Base-by-base conservation (phyloP, 345 rosid genomes). In the Lepidium aucheri region DNA sequence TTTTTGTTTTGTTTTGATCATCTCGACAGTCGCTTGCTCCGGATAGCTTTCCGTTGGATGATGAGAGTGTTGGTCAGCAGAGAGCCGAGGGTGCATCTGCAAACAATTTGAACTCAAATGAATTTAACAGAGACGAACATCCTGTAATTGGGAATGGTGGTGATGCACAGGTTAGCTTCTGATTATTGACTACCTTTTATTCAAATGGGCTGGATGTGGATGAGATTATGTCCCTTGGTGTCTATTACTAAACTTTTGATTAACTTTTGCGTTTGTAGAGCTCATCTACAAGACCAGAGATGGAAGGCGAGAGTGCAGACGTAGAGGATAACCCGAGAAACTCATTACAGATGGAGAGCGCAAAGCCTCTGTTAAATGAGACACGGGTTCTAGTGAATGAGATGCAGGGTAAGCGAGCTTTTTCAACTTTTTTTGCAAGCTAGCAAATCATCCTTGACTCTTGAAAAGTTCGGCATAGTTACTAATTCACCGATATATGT, bases 261-360 rank as follows among this genome's bases (percentile, higher is more conserved):
- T 34, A 3, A 33, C 20, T 46, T 34, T 72, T 73, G 80, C 56
- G 78, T 45, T 67, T 84, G 82, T 84, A 85, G 98, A 92, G 95
- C 82, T 85, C 95, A 65, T 87, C 89, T 73, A 82, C 90, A 26
- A 87, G 83, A 67, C 89, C 89, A 41, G 89, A 85, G 53, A 61
- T 78, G 77, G 88, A 84, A 74, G 84, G 81, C 18, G 92, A 87
- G 68, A 67, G 78, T 53, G 76, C 73, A 10, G 76, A 64, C 33
- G 65, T 76, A 64, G 83, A 84, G 56, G 82, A 74, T 9, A 61
- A 18, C 6, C 33, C 45, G 1, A 60, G 50, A 66, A 63, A 53
- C 73, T 35, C 69, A n/a, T 26, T 62, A 13, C 74, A 61, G 63
- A 60, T 44, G 54, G 66, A 53, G 68, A 9, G 14, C 2, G 68